Percentiles rank a stretch among this genome's conserved stretches.
phyloP scores from a whole-genome alignment of 2,329 filamentous ascomycete genomes.

The Ophiostoma ulmi region DNA sequence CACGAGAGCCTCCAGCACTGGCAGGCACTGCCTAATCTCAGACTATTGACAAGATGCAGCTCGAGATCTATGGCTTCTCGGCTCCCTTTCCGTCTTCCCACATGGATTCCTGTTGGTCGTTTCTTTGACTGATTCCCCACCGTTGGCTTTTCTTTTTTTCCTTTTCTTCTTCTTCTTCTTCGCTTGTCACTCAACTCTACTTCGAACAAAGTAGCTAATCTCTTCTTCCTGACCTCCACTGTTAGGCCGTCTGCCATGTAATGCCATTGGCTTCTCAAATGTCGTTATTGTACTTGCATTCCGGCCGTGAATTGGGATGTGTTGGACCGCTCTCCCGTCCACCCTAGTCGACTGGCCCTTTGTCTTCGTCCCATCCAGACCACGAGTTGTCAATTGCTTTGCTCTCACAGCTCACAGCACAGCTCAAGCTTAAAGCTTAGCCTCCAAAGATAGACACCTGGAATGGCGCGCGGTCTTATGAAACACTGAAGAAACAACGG shows the following conservation, averaged over 20 bases:
- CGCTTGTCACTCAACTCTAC: neutral
- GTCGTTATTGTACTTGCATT: neutral
- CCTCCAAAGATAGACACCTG: neutral
- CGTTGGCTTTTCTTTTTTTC: neutral
- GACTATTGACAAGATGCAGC: neutral
- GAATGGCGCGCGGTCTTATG: slow-evolving; percentile 18
- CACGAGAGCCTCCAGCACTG: neutral
- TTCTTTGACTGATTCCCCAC: neutral
- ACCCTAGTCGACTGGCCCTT: slow-evolving; percentile 2
- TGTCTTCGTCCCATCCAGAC: neutral
- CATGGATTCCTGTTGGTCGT: neutral
- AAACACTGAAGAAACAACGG: slow-evolving; percentile 22
- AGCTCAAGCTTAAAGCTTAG: neutral
- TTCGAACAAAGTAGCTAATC: neutral
- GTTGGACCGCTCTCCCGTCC: neutral
- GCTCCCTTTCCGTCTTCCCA: neutral
- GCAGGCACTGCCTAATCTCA: neutral
- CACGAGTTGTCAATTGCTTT: neutral
- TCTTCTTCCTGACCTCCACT: neutral
- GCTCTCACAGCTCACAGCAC: neutral
- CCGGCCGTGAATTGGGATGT: neutral
- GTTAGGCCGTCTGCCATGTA: neutral
- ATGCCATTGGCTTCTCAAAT: slow-evolving; percentile 1
- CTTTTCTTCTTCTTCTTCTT: neutral
- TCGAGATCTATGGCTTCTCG: neutral